Conservation (phyloP, 257 asterid species). For the Mitragyna speciosa region DNA sequence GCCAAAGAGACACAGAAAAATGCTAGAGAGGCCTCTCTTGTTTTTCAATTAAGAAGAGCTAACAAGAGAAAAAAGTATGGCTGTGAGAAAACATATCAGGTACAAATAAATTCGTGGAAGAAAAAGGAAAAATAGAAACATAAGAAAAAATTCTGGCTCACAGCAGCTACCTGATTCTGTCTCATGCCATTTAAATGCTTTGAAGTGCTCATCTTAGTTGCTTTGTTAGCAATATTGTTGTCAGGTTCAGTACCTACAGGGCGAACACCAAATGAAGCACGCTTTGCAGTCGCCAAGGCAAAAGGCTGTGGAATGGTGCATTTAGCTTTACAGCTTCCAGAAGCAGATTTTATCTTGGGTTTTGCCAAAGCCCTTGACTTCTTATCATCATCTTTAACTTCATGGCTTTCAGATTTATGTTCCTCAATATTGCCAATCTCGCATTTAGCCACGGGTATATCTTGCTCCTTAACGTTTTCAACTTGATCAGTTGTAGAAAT, state of each 20-base stretch:
- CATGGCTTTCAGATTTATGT: constrained; percentile 33
- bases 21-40: neutral
- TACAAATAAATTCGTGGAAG: neutral
- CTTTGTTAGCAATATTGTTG: constrained; percentile 28
- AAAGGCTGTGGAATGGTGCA: constrained; percentile 85
- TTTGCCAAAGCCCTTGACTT: constrained; percentile 38
- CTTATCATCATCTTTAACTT: constrained; percentile 34
- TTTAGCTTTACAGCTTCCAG: constrained; percentile 59
- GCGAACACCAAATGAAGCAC: constrained; percentile 59
- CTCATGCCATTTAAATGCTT: constrained; percentile 28
- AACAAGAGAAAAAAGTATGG: neutral
- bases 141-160: neutral
- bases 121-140: neutral
- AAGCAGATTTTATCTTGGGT: constrained; percentile 38
- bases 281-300: constrained; percentile 85
- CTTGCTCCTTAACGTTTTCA: constrained; percentile 36
- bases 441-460: constrained; percentile 16
- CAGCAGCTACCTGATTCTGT: constrained; percentile 44
- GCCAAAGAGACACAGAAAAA: neutral
- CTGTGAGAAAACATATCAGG: neutral
- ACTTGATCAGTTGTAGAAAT: constrained; percentile 23
- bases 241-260: constrained; percentile 47
- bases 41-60: neutral
- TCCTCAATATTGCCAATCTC: constrained; percentile 26
- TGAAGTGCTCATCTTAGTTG: constrained; percentile 29